phyloP scores from a whole-genome alignment of 371 early-diverging fungal species.

The Mortierella sp. region DNA sequence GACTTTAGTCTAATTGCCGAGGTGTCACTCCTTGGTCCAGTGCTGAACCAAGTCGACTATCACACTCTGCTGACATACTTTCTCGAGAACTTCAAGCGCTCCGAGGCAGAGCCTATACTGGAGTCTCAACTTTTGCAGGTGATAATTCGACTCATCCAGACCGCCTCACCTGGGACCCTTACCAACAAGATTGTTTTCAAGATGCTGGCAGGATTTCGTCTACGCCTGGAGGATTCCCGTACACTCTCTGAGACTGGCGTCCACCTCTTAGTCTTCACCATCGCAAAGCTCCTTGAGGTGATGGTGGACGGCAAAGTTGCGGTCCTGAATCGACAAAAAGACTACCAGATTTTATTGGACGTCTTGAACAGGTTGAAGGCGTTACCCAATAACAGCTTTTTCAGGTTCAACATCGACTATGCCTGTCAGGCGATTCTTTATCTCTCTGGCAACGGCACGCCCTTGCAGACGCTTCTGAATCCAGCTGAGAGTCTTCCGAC shows the following conservation, averaged over 20 bases:
- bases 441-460: constrained; percentile 10
- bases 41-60: neutral
- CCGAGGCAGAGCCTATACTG: neutral
- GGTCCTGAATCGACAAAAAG: constrained; percentile 7
- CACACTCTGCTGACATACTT: neutral
- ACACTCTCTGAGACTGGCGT: neutral
- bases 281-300: constrained; percentile 5
- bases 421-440: constrained; percentile 15
- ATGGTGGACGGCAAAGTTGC: neutral
- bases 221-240: neutral
- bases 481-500: neutral
- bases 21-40: neutral
- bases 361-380: neutral
- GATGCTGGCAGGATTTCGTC: neutral
- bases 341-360: neutral
- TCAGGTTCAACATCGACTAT: constrained; percentile 11
- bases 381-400: neutral
- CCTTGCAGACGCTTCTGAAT: neutral
- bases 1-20: neutral
- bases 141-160: neutral
- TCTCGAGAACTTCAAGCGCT: neutral
- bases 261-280: neutral
- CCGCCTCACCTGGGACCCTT: neutral
- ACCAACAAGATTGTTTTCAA: neutral
- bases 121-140: neutral